These are phyloP conservation scores for Ophiostoma quercus DNA, from an alignment of 2,329 filamentous ascomycete species.

Conservation along the genomic window DNA sequence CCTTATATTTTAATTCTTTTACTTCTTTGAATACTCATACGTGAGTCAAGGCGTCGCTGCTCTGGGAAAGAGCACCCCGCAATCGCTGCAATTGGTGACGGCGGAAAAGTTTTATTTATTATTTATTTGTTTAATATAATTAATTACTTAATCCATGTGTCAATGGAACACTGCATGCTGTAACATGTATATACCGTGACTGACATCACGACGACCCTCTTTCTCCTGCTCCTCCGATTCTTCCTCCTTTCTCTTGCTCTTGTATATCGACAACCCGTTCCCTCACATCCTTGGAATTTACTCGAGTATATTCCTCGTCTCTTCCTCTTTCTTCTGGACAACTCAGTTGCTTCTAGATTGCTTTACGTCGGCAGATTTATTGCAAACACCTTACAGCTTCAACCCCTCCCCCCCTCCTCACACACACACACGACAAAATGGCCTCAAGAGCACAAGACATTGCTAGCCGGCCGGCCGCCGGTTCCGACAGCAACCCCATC, in stretches of 20 bases:
- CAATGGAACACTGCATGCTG: background rate
- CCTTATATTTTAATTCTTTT: background rate
- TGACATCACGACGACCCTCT: constrained; percentile 12
- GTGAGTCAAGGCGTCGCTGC: background rate
- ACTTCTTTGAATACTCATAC: background rate
- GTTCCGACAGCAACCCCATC: constrained; percentile 40
- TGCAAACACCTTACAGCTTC: background rate
- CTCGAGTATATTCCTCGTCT: background rate
- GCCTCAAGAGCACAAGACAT: constrained; percentile 28
- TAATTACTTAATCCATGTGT: background rate
- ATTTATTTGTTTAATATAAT: background rate
- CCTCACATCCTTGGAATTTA: background rate
- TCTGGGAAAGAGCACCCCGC: constrained; percentile 9
- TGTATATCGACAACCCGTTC: background rate
- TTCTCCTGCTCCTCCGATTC: background rate
- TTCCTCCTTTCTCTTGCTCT: constrained; percentile 7
- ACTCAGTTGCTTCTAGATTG: constrained; percentile 1
- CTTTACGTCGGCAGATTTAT: background rate
- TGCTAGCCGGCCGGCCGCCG: constrained; percentile 41
- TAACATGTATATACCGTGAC: background rate
- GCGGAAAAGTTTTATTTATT: constrained; percentile 4
- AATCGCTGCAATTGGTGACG: constrained; percentile 5
- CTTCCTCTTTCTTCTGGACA: background rate
- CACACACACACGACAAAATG: constrained; percentile 23
- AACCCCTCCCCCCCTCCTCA: background rate